A percentile compares a stretch with the other conserved stretches of the same genome.
Evolutionary conservation across 805 yeast genomes (phyloP).

Genomic region (Pichia ethanolica): DNA sequence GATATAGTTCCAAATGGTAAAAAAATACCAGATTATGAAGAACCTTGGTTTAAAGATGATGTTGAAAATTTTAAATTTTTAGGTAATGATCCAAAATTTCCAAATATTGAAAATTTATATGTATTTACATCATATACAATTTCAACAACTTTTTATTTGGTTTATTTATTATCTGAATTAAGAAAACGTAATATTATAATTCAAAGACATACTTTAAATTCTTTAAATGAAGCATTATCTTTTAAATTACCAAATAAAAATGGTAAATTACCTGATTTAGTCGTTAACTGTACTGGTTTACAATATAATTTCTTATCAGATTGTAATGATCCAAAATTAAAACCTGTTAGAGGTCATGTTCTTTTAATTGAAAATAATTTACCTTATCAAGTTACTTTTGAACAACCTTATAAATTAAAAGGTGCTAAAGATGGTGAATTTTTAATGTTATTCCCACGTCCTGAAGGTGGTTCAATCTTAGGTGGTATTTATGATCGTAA

Average conservation of each 20-base stretch:
- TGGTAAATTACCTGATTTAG: slow-evolving; percentile 31
- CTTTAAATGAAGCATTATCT: slow-evolving; percentile 42
- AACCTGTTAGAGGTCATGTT: slow-evolving; percentile 56
- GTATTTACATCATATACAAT: slow-evolving; percentile 48
- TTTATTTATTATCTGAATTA: slow-evolving; percentile 41
- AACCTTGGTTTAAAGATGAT: slow-evolving; percentile 44
- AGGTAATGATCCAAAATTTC: slow-evolving; percentile 27
- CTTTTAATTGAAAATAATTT: slow-evolving; percentile 41
- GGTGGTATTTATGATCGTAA: slow-evolving; percentile 41
- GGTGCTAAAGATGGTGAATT: slow-evolving; percentile 35
- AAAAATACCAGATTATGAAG: slow-evolving; percentile 6
- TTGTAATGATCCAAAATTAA: slow-evolving; percentile 37
- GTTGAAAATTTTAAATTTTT: slow-evolving; percentile 35
- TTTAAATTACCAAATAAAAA: slow-evolving; percentile 1
- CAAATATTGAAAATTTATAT: slow-evolving; percentile 30
- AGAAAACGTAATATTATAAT: slow-evolving; percentile 39
- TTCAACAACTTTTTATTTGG: slow-evolving; percentile 49
- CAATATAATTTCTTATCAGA: slow-evolving; percentile 40
- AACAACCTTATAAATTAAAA: slow-evolving; percentile 21
- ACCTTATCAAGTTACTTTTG: slow-evolving; percentile 31
- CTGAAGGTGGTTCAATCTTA: slow-evolving; percentile 58
- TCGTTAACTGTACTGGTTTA: slow-evolving; percentile 54
- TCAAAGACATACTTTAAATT: slow-evolving; percentile 32
- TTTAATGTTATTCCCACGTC: slow-evolving; percentile 55
- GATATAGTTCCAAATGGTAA: slow-evolving; percentile 13